Conservation (phyloP, 345 rosid genomes). For the Populus alba region DNA sequence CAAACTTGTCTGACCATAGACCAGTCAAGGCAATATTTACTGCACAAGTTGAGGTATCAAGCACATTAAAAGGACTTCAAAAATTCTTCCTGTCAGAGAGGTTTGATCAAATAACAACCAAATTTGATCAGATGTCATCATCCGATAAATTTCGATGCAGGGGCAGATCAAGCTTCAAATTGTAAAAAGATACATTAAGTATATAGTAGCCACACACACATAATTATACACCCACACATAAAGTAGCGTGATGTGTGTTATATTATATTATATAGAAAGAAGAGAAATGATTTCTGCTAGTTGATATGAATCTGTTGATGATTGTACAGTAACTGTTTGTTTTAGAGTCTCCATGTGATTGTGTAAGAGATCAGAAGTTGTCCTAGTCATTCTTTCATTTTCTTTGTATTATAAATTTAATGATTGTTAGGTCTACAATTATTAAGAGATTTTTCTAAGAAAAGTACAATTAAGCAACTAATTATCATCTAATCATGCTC, state of each 20-base stretch:
- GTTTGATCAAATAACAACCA: constrained; percentile 34
- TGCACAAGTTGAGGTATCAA: constrained; percentile 38
- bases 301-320: not conserved
- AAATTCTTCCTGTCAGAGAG: constrained; percentile 54
- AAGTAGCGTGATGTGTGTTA: not conserved
- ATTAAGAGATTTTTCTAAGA: not conserved
- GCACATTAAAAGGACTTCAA: constrained; percentile 28
- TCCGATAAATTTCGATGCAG: constrained; percentile 31
- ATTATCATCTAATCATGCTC: not conserved
- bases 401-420: not conserved
- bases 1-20: constrained; percentile 70
- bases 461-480: not conserved
- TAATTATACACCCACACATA: not conserved
- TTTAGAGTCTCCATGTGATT: not conserved
- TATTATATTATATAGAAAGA: not conserved
- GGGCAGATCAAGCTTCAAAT: constrained; percentile 32
- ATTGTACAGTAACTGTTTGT: not conserved
- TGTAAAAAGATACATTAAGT: constrained; percentile 1
- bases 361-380: not conserved
- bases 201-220: not conserved
- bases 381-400: constrained; percentile 7
- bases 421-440: not conserved
- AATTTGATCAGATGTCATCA: constrained; percentile 21
- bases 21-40: constrained; percentile 67
- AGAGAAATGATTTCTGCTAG: not conserved